A percentile compares a stretch with the other conserved stretches of the same genome.
phyloP scores from a whole-genome alignment of 371 early-diverging fungal genomes.

The Circinella minor region DNA sequence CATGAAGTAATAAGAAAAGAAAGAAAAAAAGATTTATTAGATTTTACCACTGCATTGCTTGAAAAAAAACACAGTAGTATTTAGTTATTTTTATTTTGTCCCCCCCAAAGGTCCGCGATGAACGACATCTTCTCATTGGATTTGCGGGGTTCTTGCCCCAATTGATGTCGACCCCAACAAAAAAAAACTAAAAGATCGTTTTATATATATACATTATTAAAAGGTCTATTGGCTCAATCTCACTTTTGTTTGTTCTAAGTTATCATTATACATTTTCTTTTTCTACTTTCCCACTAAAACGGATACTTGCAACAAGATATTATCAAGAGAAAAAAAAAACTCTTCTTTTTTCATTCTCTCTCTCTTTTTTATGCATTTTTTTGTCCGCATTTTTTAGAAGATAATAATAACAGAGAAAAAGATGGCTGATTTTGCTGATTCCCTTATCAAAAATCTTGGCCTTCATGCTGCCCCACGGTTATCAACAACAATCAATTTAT shows the following conservation, averaged over 20 bases:
- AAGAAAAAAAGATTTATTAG: background rate
- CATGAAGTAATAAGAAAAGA: background rate
- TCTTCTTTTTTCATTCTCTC: background rate
- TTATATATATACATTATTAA: background rate
- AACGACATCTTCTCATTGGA: background rate
- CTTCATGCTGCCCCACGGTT: slow-evolving; percentile 24
- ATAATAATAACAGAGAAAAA: background rate
- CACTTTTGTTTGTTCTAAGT: too few relatives aligned
- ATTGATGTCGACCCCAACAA: background rate
- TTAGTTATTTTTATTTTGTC: background rate
- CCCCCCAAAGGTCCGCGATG: background rate
- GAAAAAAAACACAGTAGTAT: background rate
- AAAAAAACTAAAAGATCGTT: background rate
- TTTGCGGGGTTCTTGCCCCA: background rate
- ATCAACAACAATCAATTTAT: slow-evolving; percentile 20
- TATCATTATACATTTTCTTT: too few relatives aligned
- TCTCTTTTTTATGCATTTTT: slow-evolving; percentile 9
- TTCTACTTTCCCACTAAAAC: too few relatives aligned
- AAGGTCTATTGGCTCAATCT: background rate
- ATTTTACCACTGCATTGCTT: background rate
- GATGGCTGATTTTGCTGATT: slow-evolving; percentile 31
- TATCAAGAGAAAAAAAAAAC: background rate
- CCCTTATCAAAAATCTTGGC: slow-evolving; percentile 28
- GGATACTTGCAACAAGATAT: too few relatives aligned
- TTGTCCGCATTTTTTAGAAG: slow-evolving; percentile 8